A percentile compares a stretch with the other conserved stretches of the same genome.
These are phyloP conservation scores for Saitozyma podzolica DNA, from an alignment of 768 basidiomycete genomes.

Conservation along the genomic window DNA sequence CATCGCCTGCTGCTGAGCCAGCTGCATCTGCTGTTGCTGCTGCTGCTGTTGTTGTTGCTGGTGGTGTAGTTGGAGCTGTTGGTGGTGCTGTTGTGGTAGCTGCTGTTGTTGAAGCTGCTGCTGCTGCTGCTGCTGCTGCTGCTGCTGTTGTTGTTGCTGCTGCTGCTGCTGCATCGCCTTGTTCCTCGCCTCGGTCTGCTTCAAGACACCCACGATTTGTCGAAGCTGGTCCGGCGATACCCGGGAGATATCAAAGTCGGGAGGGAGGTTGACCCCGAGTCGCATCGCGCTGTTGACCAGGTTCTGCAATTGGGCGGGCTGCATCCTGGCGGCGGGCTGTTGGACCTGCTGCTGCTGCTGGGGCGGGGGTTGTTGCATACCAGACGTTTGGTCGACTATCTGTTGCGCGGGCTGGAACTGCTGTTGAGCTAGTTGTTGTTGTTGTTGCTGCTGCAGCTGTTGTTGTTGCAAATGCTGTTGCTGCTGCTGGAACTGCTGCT, in stretches of 20 bases:
- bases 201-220: not conserved
- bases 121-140: constrained; percentile 4
- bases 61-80: not conserved
- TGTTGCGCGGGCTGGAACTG: not conserved
- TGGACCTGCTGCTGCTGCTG: not conserved
- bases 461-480: not conserved
- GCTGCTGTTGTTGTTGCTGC: not conserved
- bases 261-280: not conserved
- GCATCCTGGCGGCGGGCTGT: not conserved
- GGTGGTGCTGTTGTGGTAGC: not conserved
- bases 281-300: not conserved
- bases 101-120: constrained; percentile 4
- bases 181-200: not conserved
- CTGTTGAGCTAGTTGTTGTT: not conserved
- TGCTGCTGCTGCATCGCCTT: not conserved
- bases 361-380: not conserved
- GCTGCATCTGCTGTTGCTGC: constrained; percentile 1
- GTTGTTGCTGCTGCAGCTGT: not conserved
- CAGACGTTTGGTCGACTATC: too few species aligned
- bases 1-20: constrained; percentile 1
- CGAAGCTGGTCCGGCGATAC: not conserved
- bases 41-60: not conserved
- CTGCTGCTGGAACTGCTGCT: not conserved
- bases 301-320: not conserved
- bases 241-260: not conserved